phyloP scores from a whole-genome alignment of 2,329 filamentous ascomycete genomes.

The Exserohilum turcica region DNA sequence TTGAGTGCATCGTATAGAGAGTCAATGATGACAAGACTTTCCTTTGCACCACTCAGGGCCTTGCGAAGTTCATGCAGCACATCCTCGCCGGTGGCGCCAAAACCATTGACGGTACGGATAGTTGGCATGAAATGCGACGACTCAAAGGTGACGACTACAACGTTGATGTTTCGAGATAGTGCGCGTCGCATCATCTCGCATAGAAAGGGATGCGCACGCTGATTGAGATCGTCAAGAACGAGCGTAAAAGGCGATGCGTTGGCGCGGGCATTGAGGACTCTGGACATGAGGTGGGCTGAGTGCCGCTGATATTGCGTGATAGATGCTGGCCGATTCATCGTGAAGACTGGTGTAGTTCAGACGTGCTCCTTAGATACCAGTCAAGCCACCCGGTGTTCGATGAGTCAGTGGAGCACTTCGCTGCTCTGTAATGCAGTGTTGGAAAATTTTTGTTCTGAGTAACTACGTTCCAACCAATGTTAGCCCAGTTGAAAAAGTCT shows the following conservation, averaged over 20 bases:
- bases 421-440: slow-evolving; percentile 9
- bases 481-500: background rate
- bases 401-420: slow-evolving; percentile 11
- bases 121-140: slow-evolving; percentile 68
- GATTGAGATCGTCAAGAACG: slow-evolving; percentile 82
- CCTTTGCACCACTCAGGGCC: slow-evolving; percentile 28
- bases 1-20: slow-evolving; percentile 69
- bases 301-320: slow-evolving; percentile 74
- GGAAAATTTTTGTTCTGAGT: slow-evolving; percentile 4
- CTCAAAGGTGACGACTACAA: slow-evolving; percentile 79
- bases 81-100: slow-evolving; percentile 64
- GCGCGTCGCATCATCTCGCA: slow-evolving; percentile 76
- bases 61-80: slow-evolving; percentile 32
- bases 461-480: slow-evolving; percentile 14
- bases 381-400: slow-evolving; percentile 7
- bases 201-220: slow-evolving; percentile 72
- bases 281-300: slow-evolving; percentile 81
- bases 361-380: slow-evolving; percentile 22
- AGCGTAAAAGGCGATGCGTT: slow-evolving; percentile 85
- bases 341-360: slow-evolving; percentile 23
- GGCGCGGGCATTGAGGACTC: slow-evolving; percentile 77
- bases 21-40: slow-evolving; percentile 75
- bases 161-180: slow-evolving; percentile 58
- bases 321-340: slow-evolving; percentile 29
- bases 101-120: slow-evolving; percentile 70